Evolutionary conservation across 164 flowering plant genomes (phyloP), one percentile per base, ranked within the genome.

Genomic region (Dillenia turbinata): DNA sequence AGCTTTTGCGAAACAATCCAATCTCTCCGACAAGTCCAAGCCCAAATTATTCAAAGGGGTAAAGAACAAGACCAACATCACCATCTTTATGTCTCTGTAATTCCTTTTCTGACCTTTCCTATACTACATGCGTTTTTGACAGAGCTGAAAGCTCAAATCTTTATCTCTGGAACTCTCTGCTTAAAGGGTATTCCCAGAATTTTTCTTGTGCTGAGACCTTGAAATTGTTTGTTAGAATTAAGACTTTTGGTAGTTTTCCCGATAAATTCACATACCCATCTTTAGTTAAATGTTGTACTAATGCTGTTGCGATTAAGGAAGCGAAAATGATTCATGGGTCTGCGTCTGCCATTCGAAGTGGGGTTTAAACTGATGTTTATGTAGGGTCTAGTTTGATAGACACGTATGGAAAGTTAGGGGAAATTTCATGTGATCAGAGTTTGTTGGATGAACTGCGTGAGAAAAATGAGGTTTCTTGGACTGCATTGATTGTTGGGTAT

Each of bases 391-490:
- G 83, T 62, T 74, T 85, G 81, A 58, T 88, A 63, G 86, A 81
- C 63, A 74, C 83, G 49, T 88, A 88, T 59, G 83, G 86, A 17
- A 85, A 85, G 61, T 75, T 80, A 57, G 50, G 55, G 58, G 81
- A 74, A 54, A 66, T 79, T 56, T 59, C n/a, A 15, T 60, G 57
- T 56, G 89, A 88, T 2, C 71, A 79, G 10, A 81, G 76, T 64
- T 65, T 84, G 63, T 88, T 88, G 69, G 91, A 83, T 68, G 78
- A 54, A 67, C 81, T 88, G 86, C 7, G 54, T 47, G 77, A 64
- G 50, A 81, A 61, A 56, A 85, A 74, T 77, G 89, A 65, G 58
- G 84, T 78, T 46, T 73, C 89, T 40, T 88, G 89, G 89, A 88
- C 89, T 8, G 77, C 86, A 49, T 77, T 85, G 85, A 60, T 88